Base-by-base conservation (phyloP, 371 early-diverging fungal genomes). In the Rhizopus stolonifer region DNA sequence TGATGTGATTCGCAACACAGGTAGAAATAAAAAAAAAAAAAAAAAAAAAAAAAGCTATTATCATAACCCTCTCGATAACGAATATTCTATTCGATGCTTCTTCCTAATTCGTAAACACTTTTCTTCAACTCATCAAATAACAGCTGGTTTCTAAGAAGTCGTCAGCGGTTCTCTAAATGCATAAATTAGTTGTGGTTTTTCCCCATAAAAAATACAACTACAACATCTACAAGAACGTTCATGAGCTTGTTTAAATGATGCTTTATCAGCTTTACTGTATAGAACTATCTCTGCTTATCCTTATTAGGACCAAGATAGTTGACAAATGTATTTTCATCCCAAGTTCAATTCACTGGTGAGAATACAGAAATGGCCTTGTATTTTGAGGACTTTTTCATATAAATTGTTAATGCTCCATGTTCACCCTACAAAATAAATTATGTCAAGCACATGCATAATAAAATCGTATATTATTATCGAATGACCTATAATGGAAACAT, bases 321-420 rank as follows among this genome's bases (percentile, higher is more conserved):
- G 4, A 73, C 58, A 59, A 92, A 86, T 4, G 93, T 92, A 61
- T 88, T 88, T 50, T 72, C 65, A 34, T 93, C 93, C 92, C 92
- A 91, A 9, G 77, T 65, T 40, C 88, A 87, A 10, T 82, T 63
- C 17, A 94, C 89, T 13, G 95, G 94, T 1, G 93, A 79, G 60
- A 94, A 92, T 0, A 89, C 94, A 4, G 92, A 90, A n/a, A 83
- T 84, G 26, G 84, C 72, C 67, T 81, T 79, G 79, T 77, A 94
- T 42, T 71, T 55, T 10, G 64, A 64, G 3, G 87, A 85, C 50
- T 91, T 90, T 65, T 82, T 83, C 46, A 94, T 56, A 13, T 79
- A 85, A 25, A 85, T 73, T 3, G 84, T 72, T 42, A 94, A 74
- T 4, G 95, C 95, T 52, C 95, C 95, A 69, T 94, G 95, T n/a